Percentiles rank a stretch among this genome's conserved stretches.
Evolutionary conservation across 306 rosid species (phyloP).

Genomic region (Datisca glomerata): DNA sequence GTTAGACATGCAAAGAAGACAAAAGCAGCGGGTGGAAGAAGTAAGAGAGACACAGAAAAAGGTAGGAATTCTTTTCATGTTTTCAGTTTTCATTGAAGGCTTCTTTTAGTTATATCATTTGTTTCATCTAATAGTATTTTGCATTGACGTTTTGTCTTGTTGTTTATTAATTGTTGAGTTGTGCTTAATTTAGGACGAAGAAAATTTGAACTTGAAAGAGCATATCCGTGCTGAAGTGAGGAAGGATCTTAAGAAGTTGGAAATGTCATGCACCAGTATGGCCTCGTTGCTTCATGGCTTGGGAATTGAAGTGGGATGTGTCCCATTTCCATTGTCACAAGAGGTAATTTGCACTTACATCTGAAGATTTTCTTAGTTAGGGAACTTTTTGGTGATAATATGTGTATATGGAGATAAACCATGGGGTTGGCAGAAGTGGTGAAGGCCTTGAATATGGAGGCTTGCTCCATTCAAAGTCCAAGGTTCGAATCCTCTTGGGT

Average conservation of each 20-base stretch:
- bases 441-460: no score
- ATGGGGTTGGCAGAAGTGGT: no score
- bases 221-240: conserved; percentile 56
- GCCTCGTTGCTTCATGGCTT: conserved; percentile 72
- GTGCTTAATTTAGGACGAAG: conserved; percentile 53
- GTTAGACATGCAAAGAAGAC: conserved; percentile 68
- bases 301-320: conserved; percentile 63
- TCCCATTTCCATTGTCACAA: conserved; percentile 25
- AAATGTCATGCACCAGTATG: conserved; percentile 53
- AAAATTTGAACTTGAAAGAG: conserved; percentile 67
- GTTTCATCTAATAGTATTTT: neutral
- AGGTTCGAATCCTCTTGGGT: no score
- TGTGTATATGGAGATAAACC: no score
- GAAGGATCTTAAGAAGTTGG: conserved; percentile 50
- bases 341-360: conserved; percentile 38
- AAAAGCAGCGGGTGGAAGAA: conserved; percentile 84
- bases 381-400: no score
- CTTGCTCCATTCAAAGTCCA: no score
- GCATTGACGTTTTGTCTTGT: neutral
- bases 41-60: conserved; percentile 86
- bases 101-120: conserved; percentile 2
- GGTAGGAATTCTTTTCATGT: conserved; percentile 33
- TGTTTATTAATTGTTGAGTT: no score
- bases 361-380: no score
- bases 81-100: conserved; percentile 1